Evolutionary conservation across 768 basidiomycete species (phyloP), one percentile per base, ranked within the genome.

Genomic region (Boletus barrowsii): DNA sequence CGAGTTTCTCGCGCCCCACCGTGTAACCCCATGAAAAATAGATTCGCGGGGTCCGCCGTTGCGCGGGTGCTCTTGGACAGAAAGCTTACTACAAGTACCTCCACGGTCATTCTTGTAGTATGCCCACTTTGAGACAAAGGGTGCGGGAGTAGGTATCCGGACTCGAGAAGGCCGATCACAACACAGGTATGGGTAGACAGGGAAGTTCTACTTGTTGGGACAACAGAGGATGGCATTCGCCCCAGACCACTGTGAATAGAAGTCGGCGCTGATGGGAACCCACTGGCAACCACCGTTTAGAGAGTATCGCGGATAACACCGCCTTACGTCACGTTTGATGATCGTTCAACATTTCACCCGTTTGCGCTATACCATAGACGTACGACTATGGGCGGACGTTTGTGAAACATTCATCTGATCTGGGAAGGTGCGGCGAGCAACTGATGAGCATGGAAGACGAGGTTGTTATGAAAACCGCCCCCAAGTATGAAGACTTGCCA

Each of bases 241-340:
- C 20, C 9, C 18, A 24, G 11, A 29, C n/a, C 8, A 5, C 37
- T 42, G 5, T 13, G 40, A 47, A 56, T 56, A 35, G 51, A 42
- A n/a, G n/a, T 53, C 50, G 26, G 47, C 39, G 37, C 49, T 50
- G 44, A 55, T 55, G 32, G 18, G 18, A 14, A 7, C 22, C 37
- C 11, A 10, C 46, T 10, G 8, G 44, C 9, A 29, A 22, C 8
- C 22, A 29, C 14, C 5, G 13, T 11, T 32, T 22, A 42, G 24
- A 11, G n/a, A 32, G 14, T 14, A 30, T 20, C 5, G 13, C 20
- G 37, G 36, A 14, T 22, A 15, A 18, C n/a, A 24, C 17, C 40
- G 24, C 9, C 29, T 54, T 53, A 54, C 37, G 20, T 6, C 30
- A 43, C 5, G 20, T 20, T 18, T 33, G 20, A 46, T 4, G 11